A percentile compares a stretch with the other conserved stretches of the same genome.
These are phyloP conservation scores for Fomitopsis schrenkii DNA, from an alignment of 1,284 basidiomycete genomes.

Conservation along the genomic window DNA sequence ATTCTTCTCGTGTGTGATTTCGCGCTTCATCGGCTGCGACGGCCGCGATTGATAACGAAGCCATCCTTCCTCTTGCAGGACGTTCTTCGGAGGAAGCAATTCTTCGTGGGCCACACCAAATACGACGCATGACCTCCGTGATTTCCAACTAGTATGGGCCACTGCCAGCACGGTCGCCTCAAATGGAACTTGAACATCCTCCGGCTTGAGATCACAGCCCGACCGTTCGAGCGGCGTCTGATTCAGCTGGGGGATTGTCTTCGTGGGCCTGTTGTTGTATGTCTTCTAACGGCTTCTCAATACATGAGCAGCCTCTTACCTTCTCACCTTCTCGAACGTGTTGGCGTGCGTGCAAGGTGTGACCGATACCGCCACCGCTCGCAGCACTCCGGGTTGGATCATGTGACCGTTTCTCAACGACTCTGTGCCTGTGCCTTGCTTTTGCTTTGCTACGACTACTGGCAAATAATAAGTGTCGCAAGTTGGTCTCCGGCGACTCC, in stretches of 20 bases:
- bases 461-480: too few species aligned
- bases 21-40: background rate
- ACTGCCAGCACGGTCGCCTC: slow-evolving; percentile 23
- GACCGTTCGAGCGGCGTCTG: background rate
- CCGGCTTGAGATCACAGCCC: background rate
- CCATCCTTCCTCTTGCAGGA: slow-evolving; percentile 33
- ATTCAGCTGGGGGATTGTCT: background rate
- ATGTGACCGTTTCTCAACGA: too few species aligned
- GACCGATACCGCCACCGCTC: too few species aligned
- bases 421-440: too few species aligned
- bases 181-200: slow-evolving; percentile 16
- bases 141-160: slow-evolving; percentile 39
- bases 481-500: too few species aligned
- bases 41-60: background rate
- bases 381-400: too few species aligned
- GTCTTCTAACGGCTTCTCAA: background rate
- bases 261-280: background rate
- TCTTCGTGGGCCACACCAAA: slow-evolving; percentile 58
- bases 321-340: background rate
- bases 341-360: too few species aligned
- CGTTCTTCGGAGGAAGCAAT: slow-evolving; percentile 72
- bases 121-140: slow-evolving; percentile 64
- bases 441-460: too few species aligned
- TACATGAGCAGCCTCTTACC: background rate
- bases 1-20: slow-evolving; percentile 25